Percentiles rank a stretch among this genome's conserved stretches.
Evolutionary conservation across 257 asterid species (phyloP).

Genomic region (Salvia splendens): DNA sequence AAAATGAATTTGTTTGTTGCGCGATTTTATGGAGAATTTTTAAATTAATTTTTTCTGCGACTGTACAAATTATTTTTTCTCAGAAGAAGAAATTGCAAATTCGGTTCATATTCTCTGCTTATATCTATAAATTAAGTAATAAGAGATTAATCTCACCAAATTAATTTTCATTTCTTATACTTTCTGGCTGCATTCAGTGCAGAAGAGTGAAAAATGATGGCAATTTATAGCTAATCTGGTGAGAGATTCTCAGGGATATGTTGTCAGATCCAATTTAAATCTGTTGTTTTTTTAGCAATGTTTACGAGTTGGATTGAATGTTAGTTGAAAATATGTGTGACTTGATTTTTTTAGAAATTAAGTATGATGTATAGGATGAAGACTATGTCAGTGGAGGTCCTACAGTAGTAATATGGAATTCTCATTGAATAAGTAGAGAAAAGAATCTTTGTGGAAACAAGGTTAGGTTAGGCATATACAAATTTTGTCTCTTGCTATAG

Average conservation of each 20-base stretch:
- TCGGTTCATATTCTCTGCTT: background rate
- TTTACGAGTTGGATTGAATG: background rate
- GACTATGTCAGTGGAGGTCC: background rate
- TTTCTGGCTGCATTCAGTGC: constrained; percentile 14
- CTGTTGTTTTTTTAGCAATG: background rate
- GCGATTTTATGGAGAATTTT: background rate
- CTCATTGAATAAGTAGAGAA: background rate
- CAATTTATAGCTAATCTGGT: no score
- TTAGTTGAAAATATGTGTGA: background rate
- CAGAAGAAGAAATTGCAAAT: background rate
- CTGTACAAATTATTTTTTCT: constrained; percentile 3
- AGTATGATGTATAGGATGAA: background rate
- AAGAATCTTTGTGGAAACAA: background rate
- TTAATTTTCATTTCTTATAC: constrained; percentile 4
- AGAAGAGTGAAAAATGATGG: background rate
- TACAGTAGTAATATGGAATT: background rate
- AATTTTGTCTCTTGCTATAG: background rate
- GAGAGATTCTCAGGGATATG: background rate
- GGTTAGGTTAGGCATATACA: no score
- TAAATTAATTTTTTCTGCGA: background rate
- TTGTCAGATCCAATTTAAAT: background rate
- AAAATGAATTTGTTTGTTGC: constrained; percentile 15
- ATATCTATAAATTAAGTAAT: background rate
- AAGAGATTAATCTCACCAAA: constrained; percentile 1
- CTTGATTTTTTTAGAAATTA: background rate